Evolutionary conservation across 139 green algal species (phyloP).

Genomic region (Eudorina sp.): DNA sequence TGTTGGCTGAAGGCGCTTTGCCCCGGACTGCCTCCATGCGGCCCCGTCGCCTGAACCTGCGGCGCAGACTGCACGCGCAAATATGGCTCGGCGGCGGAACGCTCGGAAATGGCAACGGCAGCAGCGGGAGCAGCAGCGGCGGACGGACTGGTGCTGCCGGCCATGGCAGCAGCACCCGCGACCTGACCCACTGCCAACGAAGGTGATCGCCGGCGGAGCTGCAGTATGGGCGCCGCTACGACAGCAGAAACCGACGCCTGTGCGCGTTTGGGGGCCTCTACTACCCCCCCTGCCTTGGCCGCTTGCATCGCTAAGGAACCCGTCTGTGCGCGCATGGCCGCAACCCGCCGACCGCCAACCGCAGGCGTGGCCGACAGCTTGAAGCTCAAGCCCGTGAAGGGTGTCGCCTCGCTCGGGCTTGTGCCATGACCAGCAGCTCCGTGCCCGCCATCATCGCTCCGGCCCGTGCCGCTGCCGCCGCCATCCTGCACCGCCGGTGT

Average conservation of each 20-base stretch:
- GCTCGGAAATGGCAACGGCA: neutral
- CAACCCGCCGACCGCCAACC: neutral
- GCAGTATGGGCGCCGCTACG: neutral
- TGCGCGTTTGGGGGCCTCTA: neutral
- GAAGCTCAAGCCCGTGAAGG: constrained; percentile 27
- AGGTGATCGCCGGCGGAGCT: neutral
- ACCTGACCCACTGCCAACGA: neutral
- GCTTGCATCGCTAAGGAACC: too few species aligned
- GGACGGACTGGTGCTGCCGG: too few species aligned
- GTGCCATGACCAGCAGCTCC: too few species aligned
- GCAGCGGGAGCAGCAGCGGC: neutral
- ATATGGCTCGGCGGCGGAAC: constrained; percentile 1
- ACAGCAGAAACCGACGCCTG: neutral
- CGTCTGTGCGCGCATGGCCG: constrained; percentile 4
- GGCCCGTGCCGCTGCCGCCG: neutral
- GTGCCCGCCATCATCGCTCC: neutral
- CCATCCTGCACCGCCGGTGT: too few species aligned
- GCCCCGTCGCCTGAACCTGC: neutral
- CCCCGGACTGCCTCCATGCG: constrained; percentile 3
- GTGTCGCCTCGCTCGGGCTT: neutral
- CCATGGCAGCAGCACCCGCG: neutral
- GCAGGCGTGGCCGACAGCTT: constrained; percentile 19
- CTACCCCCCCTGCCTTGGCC: neutral
- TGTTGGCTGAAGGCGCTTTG: neutral
- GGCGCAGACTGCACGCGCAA: constrained; percentile 22